Conservation (phyloP, 352 stramenopile species). For the Plasmopara viticola region DNA sequence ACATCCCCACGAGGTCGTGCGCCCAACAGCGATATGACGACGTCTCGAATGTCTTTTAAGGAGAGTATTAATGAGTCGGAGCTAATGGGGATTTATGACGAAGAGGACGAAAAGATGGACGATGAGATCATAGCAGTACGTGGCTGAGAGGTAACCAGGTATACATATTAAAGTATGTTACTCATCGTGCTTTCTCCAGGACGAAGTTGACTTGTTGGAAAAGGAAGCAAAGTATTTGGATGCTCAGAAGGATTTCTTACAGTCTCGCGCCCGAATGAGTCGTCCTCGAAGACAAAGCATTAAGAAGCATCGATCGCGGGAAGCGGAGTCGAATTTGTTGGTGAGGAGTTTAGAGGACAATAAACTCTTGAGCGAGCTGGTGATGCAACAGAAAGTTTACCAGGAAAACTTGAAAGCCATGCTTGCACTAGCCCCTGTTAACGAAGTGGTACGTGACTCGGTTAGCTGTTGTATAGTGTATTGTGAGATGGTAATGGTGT, state of each 20-base stretch:
- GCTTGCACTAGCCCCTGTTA: conserved; percentile 67
- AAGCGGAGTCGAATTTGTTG: conserved; percentile 32
- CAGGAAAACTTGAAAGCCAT: conserved; percentile 76
- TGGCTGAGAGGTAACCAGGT: conserved; percentile 1
- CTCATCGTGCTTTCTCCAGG: conserved; percentile 15
- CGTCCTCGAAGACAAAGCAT: conserved; percentile 33
- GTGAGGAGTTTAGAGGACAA: conserved; percentile 44
- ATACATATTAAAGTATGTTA: not conserved
- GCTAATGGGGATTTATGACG: conserved; percentile 12
- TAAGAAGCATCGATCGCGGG: conserved; percentile 46
- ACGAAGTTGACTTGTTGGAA: conserved; percentile 50
- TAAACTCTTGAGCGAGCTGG: conserved; percentile 43
- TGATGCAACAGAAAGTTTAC: conserved; percentile 64
- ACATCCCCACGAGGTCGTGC: conserved; percentile 17
- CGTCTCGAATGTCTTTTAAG: conserved; percentile 22
- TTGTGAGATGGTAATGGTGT: not conserved
- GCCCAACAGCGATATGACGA: conserved; percentile 14
- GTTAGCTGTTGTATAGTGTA: not conserved
- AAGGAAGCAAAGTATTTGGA: conserved; percentile 71
- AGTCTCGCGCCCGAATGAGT: conserved; percentile 43
- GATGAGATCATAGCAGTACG: conserved; percentile 29
- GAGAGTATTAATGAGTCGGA: too few relatives aligned
- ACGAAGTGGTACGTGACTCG: conserved; percentile 42
- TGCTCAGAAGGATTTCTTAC: conserved; percentile 56
- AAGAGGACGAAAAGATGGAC: conserved; percentile 30